Percentiles rank a stretch among this genome's conserved stretches.
These are phyloP conservation scores for Cladophialophora bantiana DNA, from an alignment of 2,329 filamentous ascomycete genomes.

Conservation along the genomic window DNA sequence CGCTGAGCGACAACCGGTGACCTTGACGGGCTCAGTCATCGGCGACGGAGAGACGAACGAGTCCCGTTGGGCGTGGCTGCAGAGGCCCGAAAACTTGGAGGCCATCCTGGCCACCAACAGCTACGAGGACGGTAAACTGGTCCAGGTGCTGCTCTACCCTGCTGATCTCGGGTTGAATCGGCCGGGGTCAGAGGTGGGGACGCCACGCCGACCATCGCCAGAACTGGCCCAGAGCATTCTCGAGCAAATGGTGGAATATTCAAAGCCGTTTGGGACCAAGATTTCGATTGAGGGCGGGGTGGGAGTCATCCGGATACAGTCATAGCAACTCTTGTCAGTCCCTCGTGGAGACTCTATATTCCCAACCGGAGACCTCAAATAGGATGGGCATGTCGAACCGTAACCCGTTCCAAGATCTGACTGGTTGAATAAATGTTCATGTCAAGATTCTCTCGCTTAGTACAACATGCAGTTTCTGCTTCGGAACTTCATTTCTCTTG, in stretches of 20 bases:
- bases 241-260: conserved; percentile 12
- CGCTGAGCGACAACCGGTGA: not conserved
- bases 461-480: not conserved
- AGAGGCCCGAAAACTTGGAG: conserved; percentile 14
- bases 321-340: not conserved
- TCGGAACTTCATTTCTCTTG: not conserved
- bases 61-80: conserved; percentile 12
- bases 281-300: conserved; percentile 10
- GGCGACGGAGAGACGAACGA: conserved; percentile 14
- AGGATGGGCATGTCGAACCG: too few relatives aligned
- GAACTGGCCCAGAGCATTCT: conserved; percentile 7
- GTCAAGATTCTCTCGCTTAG: not conserved
- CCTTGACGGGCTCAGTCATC: not conserved
- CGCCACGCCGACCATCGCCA: conserved; percentile 5
- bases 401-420: not conserved
- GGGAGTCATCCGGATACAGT: conserved; percentile 3
- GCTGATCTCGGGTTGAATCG: conserved; percentile 1
- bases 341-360: not conserved
- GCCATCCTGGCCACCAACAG: conserved; percentile 8
- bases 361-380: too few relatives aligned
- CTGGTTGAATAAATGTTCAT: not conserved
- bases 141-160: conserved; percentile 1
- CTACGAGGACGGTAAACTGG: conserved; percentile 6
- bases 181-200: conserved; percentile 11
- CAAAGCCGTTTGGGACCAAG: conserved; percentile 14